phyloP scores from a whole-genome alignment of 768 basidiomycete species.

The Nevesoporus exiguus region DNA sequence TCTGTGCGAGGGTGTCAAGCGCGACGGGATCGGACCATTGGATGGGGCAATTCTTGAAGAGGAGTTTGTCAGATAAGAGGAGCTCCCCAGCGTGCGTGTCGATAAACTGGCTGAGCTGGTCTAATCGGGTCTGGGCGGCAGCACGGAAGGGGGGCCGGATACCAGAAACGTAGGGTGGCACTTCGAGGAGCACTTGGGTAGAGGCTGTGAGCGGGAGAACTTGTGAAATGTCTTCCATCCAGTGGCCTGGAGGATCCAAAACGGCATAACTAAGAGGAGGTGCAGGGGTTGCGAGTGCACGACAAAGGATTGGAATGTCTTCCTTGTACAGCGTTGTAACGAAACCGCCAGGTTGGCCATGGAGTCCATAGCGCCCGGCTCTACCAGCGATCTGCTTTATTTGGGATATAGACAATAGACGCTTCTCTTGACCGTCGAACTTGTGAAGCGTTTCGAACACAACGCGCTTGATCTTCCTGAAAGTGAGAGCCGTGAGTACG shows the following conservation, averaged over 20 bases:
- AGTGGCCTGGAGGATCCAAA: conserved; percentile 33
- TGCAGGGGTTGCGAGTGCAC: conserved; percentile 52
- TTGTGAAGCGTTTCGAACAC: conserved; percentile 74
- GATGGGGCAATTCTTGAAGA: conserved; percentile 38
- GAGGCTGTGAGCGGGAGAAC: conserved; percentile 44
- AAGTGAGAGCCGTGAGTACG: background rate
- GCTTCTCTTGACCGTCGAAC: conserved; percentile 47
- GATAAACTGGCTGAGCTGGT: conserved; percentile 40
- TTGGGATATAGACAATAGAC: conserved; percentile 62
- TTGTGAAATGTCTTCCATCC: conserved; percentile 30
- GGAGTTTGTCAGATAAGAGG: conserved; percentile 41
- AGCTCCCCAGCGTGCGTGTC: conserved; percentile 39
- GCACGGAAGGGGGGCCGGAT: conserved; percentile 45
- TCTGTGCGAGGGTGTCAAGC: conserved; percentile 17
- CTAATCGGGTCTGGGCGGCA: conserved; percentile 20
- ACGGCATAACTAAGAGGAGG: conserved; percentile 51
- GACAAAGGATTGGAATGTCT: conserved; percentile 59
- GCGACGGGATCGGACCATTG: conserved; percentile 21
- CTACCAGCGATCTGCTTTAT: conserved; percentile 95
- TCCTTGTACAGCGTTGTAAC: conserved; percentile 66
- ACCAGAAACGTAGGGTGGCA: conserved; percentile 45
- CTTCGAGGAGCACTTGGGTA: conserved; percentile 45
- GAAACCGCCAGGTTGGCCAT: conserved; percentile 53
- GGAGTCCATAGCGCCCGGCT: conserved; percentile 84
- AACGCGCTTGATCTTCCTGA: conserved; percentile 87